phyloP scores from a whole-genome alignment of 208 protist species.

The Crithidia acanthocephali region DNA sequence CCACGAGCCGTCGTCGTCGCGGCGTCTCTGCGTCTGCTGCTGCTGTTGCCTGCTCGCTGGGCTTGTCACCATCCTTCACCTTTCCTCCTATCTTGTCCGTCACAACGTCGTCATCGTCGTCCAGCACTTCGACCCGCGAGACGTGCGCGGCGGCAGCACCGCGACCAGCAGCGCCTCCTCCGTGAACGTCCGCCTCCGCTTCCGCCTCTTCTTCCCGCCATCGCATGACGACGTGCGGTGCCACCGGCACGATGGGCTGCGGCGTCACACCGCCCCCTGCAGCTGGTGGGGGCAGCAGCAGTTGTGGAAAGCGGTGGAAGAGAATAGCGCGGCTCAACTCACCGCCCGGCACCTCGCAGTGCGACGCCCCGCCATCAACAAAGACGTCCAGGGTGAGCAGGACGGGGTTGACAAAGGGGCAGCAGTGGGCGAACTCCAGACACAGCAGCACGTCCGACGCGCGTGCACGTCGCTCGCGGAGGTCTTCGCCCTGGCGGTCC shows the following conservation, averaged over 20 bases:
- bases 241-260: conserved; percentile 14
- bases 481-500: conserved; percentile 12
- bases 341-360: conserved; percentile 33
- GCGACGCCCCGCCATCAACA: conserved; percentile 10
- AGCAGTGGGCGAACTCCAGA: conserved; percentile 68
- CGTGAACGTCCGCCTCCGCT: neutral
- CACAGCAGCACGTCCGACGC: conserved; percentile 44
- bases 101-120: neutral
- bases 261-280: neutral
- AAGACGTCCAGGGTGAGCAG: conserved; percentile 38
- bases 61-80: too few relatives aligned
- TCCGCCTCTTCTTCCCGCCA: conserved; percentile 21
- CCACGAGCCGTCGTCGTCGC: neutral
- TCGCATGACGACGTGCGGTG: conserved; percentile 22
- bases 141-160: neutral
- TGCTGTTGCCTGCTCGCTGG: neutral
- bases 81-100: too few relatives aligned
- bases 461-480: conserved; percentile 16
- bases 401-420: conserved; percentile 62
- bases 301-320: conserved; percentile 20
- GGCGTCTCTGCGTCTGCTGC: neutral
- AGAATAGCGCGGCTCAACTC: conserved; percentile 48
- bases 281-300: conserved; percentile 27
- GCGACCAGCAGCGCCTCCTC: too few relatives aligned
- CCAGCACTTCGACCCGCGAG: conserved; percentile 8